phyloP scores from a whole-genome alignment of 345 rosid genomes.

The Aethionema arabicum region DNA sequence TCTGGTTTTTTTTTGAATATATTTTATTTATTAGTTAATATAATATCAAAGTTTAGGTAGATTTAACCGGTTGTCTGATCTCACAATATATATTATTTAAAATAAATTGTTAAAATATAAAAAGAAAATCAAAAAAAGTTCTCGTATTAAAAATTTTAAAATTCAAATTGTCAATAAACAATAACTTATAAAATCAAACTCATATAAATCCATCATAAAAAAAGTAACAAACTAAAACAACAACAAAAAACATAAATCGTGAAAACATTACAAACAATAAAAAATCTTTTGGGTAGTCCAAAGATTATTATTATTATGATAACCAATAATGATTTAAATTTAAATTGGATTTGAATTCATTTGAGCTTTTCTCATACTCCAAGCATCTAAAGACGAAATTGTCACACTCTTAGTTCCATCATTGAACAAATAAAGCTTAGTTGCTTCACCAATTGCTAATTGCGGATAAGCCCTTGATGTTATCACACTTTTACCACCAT shows the following conservation, averaged over 20 bases:
- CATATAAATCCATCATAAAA: background rate
- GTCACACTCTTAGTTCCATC: constrained; percentile 44
- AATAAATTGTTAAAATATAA: too few species aligned
- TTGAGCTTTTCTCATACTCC: constrained; percentile 62
- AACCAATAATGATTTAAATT: background rate
- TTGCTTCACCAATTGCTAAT: constrained; percentile 41
- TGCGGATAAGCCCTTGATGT: constrained; percentile 63
- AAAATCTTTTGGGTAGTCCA: constrained; percentile 10
- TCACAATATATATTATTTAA: too few species aligned
- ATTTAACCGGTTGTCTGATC: too few species aligned
- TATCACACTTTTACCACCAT: constrained; percentile 51
- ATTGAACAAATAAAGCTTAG: constrained; percentile 48
- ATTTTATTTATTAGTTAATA: too few species aligned
- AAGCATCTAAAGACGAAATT: constrained; percentile 49
- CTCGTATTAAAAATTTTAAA: too few species aligned
- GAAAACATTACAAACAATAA: constrained; percentile 2
- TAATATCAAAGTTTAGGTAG: too few species aligned
- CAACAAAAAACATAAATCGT: background rate
- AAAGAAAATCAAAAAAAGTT: too few species aligned
- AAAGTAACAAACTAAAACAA: background rate
- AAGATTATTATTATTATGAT: background rate
- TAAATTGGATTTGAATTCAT: constrained; percentile 23
- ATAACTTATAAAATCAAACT: background rate
- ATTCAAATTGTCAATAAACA: too few species aligned
- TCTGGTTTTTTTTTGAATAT: too few species aligned